phyloP scores from a whole-genome alignment of 345 rosid genomes.

The Lepidium didymum region DNA sequence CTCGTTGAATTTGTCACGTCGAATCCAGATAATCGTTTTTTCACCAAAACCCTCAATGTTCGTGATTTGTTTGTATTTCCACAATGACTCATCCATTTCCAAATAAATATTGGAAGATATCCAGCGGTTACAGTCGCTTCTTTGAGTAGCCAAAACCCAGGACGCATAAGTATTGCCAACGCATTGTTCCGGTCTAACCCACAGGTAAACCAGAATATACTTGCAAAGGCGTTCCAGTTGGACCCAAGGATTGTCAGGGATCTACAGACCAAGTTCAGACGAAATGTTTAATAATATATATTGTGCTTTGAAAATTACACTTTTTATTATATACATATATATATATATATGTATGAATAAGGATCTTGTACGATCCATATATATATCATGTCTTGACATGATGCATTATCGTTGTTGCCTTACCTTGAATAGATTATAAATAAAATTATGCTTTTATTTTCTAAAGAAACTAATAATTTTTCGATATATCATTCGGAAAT shows the following conservation, averaged over 20 bases:
- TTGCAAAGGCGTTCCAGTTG: not conserved
- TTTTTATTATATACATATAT: too few species aligned
- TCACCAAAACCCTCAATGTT: not conserved
- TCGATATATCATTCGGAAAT: too few species aligned
- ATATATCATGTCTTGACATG: not conserved
- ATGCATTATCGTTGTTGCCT: not conserved
- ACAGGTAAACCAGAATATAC: not conserved
- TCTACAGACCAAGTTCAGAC: not conserved
- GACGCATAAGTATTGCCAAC: not conserved
- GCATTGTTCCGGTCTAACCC: not conserved
- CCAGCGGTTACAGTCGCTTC: not conserved
- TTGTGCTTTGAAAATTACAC: not conserved
- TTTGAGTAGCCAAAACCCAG: not conserved
- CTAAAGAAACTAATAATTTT: too few species aligned
- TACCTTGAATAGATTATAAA: too few species aligned
- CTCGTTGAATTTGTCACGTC: not conserved
- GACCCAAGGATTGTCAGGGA: not conserved
- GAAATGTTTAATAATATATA: not conserved
- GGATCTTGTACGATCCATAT: not conserved
- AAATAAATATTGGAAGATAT: not conserved
- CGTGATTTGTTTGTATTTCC: not conserved
- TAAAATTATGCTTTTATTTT: too few species aligned
- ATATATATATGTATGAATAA: too few species aligned
- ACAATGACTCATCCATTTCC: conserved; percentile 6
- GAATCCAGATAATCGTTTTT: not conserved